Conservation (phyloP, 2,329 filamentous ascomycete genomes). For the Verticillium klebahnii region DNA sequence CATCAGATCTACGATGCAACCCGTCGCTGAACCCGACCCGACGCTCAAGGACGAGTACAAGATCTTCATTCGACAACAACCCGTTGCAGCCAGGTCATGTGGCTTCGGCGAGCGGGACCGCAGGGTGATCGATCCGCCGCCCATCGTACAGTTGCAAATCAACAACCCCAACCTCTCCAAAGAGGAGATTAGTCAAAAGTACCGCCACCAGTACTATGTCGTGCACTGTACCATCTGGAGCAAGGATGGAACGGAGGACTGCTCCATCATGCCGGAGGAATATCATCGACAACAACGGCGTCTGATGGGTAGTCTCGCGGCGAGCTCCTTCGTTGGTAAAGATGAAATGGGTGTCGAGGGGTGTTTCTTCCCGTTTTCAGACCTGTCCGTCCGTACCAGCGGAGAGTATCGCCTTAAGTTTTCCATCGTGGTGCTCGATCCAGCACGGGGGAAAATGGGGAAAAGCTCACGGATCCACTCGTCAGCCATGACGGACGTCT, state of each 20-base stretch:
- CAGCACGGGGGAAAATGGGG: constrained; percentile 49
- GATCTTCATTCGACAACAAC: constrained; percentile 70
- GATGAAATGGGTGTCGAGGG: constrained; percentile 71
- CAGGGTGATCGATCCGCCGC: constrained; percentile 77
- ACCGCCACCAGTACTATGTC: constrained; percentile 63
- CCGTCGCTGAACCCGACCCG: not conserved
- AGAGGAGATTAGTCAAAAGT: constrained; percentile 45
- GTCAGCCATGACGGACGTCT: constrained; percentile 60
- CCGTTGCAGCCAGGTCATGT: constrained; percentile 71
- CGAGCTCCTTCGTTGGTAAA: constrained; percentile 69
- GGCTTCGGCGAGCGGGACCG: constrained; percentile 80
- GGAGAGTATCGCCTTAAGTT: constrained; percentile 74
- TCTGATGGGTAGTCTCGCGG: constrained; percentile 75
- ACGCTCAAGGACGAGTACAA: constrained; percentile 25
- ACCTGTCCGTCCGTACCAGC: constrained; percentile 73
- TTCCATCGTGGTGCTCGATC: constrained; percentile 67
- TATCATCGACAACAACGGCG: constrained; percentile 67
- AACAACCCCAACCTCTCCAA: constrained; percentile 50
- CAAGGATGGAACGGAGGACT: constrained; percentile 61
- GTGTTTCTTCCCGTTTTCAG: constrained; percentile 82
- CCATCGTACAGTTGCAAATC: constrained; percentile 71
- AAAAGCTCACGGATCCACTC: constrained; percentile 45
- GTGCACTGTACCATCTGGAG: constrained; percentile 76
- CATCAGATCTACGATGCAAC: not conserved
- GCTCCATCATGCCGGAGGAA: constrained; percentile 67